Evolutionary conservation across 192 early-diverging fungal genomes (phyloP).

Genomic region (Rhizophagus clarus): DNA sequence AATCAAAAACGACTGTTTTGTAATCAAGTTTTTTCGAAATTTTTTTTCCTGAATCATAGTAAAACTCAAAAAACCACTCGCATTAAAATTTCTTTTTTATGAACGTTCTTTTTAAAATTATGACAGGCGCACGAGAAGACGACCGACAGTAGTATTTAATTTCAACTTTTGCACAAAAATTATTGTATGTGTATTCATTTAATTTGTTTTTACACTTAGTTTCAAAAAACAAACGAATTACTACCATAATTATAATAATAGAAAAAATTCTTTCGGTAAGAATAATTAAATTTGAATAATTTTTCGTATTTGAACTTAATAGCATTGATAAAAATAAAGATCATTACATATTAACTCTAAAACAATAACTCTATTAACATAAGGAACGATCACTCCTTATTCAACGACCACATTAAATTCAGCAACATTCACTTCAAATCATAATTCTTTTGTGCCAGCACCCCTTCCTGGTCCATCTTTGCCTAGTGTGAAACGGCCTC

Average conservation of each 20-base stretch:
- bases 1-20: not conserved
- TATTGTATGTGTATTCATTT: not conserved
- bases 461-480: not conserved
- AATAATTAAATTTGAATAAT: not conserved
- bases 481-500: not conserved
- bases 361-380: not conserved
- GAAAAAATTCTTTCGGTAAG: slow-evolving; percentile 26
- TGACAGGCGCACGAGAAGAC: slow-evolving; percentile 14
- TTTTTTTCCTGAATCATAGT: too few species aligned
- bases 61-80: not conserved
- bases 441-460: not conserved
- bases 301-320: too few species aligned
- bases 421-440: not conserved
- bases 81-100: not conserved
- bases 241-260: not conserved
- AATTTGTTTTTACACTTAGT: not conserved
- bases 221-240: slow-evolving; percentile 24
- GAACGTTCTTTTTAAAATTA: slow-evolving; percentile 1
- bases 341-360: not conserved
- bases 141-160: slow-evolving; percentile 4
- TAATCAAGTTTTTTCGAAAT: not conserved
- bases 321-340: not conserved
- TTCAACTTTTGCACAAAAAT: too few species aligned
- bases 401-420: not conserved
- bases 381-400: not conserved